phyloP scores from a whole-genome alignment of 495 filamentous ascomycete genomes.

The Neurospora sp. region DNA sequence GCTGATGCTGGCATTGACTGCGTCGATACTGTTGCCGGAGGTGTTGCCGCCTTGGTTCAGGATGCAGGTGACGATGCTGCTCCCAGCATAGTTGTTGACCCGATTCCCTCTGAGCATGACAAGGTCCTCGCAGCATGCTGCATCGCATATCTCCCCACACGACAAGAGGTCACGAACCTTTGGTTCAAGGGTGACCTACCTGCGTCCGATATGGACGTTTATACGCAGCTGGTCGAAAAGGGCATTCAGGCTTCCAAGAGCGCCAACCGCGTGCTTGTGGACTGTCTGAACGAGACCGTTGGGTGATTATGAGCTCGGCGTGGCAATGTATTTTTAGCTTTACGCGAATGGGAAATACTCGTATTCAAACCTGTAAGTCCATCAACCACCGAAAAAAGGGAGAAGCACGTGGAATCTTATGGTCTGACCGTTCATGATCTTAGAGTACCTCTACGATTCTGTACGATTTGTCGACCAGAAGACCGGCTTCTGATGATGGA shows the following conservation, averaged over 20 bases:
- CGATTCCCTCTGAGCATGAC: slow-evolving; percentile 70
- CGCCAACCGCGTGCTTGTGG: slow-evolving; percentile 33
- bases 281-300: slow-evolving; percentile 28
- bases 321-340: background rate
- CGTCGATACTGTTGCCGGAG: slow-evolving; percentile 80
- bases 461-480: background rate
- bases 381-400: background rate
- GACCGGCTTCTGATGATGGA: background rate
- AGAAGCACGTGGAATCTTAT: background rate
- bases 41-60: slow-evolving; percentile 71
- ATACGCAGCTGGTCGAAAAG: slow-evolving; percentile 32
- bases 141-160: slow-evolving; percentile 75
- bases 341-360: background rate
- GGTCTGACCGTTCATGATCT: background rate
- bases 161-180: slow-evolving; percentile 87
- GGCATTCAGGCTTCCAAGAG: slow-evolving; percentile 34
- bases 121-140: slow-evolving; percentile 71
- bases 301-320: slow-evolving; percentile 4
- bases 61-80: slow-evolving; percentile 21
- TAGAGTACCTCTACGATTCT: background rate
- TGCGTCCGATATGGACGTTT: slow-evolving; percentile 26
- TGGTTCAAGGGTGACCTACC: slow-evolving; percentile 74
- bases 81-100: slow-evolving; percentile 64
- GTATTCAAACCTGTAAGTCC: background rate
- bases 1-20: slow-evolving; percentile 94